These are phyloP conservation scores for Staphylotrichum longicolle DNA, from an alignment of 495 filamentous ascomycete genomes.

Conservation along the genomic window DNA sequence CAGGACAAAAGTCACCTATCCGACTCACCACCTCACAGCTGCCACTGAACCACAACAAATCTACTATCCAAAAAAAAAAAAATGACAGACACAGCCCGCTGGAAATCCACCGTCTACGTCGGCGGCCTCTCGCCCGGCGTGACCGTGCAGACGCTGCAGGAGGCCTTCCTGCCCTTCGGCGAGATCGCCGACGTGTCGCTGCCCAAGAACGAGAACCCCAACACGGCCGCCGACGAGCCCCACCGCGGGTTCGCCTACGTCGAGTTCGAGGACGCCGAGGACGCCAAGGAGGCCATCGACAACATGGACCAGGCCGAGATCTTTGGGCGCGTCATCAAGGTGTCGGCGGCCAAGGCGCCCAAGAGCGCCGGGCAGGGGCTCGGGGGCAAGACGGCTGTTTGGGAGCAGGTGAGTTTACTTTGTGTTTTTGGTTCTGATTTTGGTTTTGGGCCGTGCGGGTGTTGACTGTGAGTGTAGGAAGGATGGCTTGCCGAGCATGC, in stretches of 20 bases:
- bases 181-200: slow-evolving; percentile 87
- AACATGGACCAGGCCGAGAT: slow-evolving; percentile 98
- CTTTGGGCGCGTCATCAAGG: slow-evolving; percentile 89
- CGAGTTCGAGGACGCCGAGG: slow-evolving; percentile 81
- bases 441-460: slow-evolving; percentile 1
- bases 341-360: slow-evolving; percentile 86
- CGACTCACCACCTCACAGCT: too few species aligned
- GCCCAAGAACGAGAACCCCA: slow-evolving; percentile 75
- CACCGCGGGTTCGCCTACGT: slow-evolving; percentile 97
- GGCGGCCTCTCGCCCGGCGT: slow-evolving; percentile 83
- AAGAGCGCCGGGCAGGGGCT: slow-evolving; percentile 84
- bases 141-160: slow-evolving; percentile 68
- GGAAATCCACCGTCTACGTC: slow-evolving; percentile 88
- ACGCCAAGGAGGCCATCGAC: slow-evolving; percentile 94
- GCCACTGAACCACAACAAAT: not conserved
- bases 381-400: slow-evolving; percentile 92
- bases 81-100: slow-evolving; percentile 78
- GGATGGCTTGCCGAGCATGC: slow-evolving; percentile 89
- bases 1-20: too few species aligned
- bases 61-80: not conserved
- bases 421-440: not conserved
- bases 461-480: slow-evolving; percentile 60
- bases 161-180: slow-evolving; percentile 94
- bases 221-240: slow-evolving; percentile 54
- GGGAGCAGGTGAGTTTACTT: slow-evolving; percentile 77